These are phyloP conservation scores for Lepiota venenata DNA, from an alignment of 768 basidiomycete species.

Conservation along the genomic window DNA sequence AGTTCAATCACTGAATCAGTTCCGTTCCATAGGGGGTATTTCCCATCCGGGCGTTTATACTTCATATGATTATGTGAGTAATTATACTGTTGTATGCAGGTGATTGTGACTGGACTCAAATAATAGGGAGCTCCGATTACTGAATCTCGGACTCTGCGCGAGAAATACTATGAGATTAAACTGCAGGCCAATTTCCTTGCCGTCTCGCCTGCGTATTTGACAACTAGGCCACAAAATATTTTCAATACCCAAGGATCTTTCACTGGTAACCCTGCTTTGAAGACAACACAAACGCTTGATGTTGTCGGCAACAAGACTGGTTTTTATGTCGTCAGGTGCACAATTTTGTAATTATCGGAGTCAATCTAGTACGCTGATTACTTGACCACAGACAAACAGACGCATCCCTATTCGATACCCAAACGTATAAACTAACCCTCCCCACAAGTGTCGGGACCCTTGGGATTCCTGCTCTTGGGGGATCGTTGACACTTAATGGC, in stretches of 20 bases:
- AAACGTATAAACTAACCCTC: slow-evolving; percentile 40
- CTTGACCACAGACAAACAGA: slow-evolving; percentile 31
- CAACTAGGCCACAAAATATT: slow-evolving; percentile 41
- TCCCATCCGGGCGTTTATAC: slow-evolving; percentile 34
- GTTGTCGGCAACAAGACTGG: slow-evolving; percentile 43
- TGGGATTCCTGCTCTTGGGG: slow-evolving; percentile 40
- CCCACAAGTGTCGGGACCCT: slow-evolving; percentile 41
- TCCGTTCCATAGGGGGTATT: slow-evolving; percentile 1
- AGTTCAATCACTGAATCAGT: not conserved
- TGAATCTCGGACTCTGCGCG: slow-evolving; percentile 48
- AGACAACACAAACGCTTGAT: slow-evolving; percentile 48
- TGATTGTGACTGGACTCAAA: not conserved
- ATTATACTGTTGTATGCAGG: not conserved
- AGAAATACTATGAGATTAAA: slow-evolving; percentile 53
- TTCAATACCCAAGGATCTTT: slow-evolving; percentile 38
- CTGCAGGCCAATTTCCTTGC: slow-evolving; percentile 48
- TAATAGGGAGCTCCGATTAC: slow-evolving; percentile 44
- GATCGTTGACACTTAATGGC: slow-evolving; percentile 40
- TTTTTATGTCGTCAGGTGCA: slow-evolving; percentile 43
- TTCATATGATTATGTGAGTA: slow-evolving; percentile 41
- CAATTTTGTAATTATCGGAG: not conserved
- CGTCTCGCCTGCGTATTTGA: slow-evolving; percentile 48
- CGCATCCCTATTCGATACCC: slow-evolving; percentile 33
- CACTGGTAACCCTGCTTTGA: slow-evolving; percentile 43
- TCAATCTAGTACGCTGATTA: not conserved